Evolutionary conservation across 495 filamentous ascomycete species (phyloP).

Genomic region (Lindgomyces ingoldianus): DNA sequence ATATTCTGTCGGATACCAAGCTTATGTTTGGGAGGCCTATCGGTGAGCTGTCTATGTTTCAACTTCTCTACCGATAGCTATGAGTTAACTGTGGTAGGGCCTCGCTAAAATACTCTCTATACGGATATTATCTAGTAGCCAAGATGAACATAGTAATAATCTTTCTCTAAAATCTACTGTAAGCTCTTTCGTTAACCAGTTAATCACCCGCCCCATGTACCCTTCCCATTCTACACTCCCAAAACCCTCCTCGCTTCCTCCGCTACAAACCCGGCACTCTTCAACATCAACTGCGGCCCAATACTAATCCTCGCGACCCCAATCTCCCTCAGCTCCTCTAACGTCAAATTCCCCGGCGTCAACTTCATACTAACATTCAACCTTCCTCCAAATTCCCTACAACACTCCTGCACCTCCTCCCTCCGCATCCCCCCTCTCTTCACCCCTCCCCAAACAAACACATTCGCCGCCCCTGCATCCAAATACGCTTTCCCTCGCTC

Average conservation of each 20-base stretch:
- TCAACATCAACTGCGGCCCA: slow-evolving; percentile 31
- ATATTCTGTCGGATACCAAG: too few relatives aligned
- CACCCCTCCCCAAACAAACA: slow-evolving; percentile 35
- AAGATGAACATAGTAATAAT: too few relatives aligned
- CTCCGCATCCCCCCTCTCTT: slow-evolving; percentile 20
- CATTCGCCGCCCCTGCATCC: slow-evolving; percentile 30
- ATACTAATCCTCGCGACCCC: slow-evolving; percentile 39
- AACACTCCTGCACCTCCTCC: slow-evolving; percentile 28
- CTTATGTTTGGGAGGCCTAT: too few relatives aligned
- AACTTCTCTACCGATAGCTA: too few relatives aligned
- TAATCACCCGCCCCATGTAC: too few relatives aligned
- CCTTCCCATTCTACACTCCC: slow-evolving; percentile 5
- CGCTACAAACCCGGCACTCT: slow-evolving; percentile 16
- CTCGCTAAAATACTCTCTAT: too few relatives aligned
- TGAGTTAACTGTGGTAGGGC: too few relatives aligned
- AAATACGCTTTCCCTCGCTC: slow-evolving; percentile 34
- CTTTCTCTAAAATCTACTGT: too few relatives aligned
- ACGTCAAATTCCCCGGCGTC: slow-evolving; percentile 17
- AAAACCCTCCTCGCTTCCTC: slow-evolving; percentile 30
- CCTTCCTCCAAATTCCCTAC: slow-evolving; percentile 25
- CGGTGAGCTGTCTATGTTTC: too few relatives aligned
- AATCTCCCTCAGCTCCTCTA: slow-evolving; percentile 32
- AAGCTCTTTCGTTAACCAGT: too few relatives aligned
- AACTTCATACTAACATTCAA: slow-evolving; percentile 35
- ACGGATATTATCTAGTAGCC: too few relatives aligned